Evolutionary conservation across 257 asterid genomes (phyloP), one percentile per base, ranked within the genome.

Genomic region (Thymus mandschuricus): DNA sequence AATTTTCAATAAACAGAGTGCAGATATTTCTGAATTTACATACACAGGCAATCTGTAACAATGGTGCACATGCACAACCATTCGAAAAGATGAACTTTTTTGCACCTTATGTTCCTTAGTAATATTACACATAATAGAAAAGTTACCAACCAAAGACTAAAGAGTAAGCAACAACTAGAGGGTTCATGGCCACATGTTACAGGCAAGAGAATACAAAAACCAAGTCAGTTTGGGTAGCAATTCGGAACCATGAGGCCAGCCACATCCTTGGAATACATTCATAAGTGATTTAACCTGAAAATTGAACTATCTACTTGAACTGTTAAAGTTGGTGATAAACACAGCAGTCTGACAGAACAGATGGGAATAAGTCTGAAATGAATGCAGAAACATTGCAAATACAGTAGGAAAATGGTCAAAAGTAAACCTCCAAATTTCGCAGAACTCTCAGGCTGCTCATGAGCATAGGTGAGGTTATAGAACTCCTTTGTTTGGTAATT

Each of bases 401-500:
- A 70, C 15, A 72, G 41, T 12, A 50, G 15, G 63, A 40, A 70
- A 64, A 70, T 49, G 73, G 66, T 74, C 74, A 70, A 56, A 57
- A 10, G 41, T 59, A 12, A 33, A 95, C 99, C 99, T 92, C 99
- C 98, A 65, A 95, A 85, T 73, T 80, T 88, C 40, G 95, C 89
- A 74, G 97, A 87, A 78, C 84, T 90, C 86, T 88, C 96, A 33
- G 99, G 99, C 81, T 92, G 98, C 84, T 91, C 92, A 21, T 86
- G 99, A 62, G 98, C 98, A 76, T 87, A 88, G 54, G 99, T 95
- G 72, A 95, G 97, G 85, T 95, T 92, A 68, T 89, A 89, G 82
- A 89, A 89, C 87, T 95, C 99, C 81, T 87, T 89, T 15, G 99
- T 95, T 76, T 95, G 99, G 78, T 86, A 92, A 86, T 92, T 95